phyloP scores from a whole-genome alignment of 345 rosid species.

The Salix koriyanagi region DNA sequence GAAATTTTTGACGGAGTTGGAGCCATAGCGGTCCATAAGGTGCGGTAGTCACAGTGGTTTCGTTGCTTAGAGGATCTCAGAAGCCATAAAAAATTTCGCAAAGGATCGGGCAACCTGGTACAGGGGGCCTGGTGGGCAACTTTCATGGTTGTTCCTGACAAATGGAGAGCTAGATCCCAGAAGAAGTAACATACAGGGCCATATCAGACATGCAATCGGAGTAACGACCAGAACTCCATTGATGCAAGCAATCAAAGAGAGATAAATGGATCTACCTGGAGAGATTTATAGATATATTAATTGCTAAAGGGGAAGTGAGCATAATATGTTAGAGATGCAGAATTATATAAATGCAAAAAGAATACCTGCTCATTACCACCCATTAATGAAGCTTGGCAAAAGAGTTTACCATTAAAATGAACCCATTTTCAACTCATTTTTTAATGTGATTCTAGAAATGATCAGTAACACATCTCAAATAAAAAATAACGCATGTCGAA shows the following conservation, averaged over 20 bases:
- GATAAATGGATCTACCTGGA: neutral
- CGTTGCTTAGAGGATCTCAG: constrained; percentile 4
- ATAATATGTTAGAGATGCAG: neutral
- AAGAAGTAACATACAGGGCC: neutral
- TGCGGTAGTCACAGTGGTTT: neutral
- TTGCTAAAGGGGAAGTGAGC: neutral
- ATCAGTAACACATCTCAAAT: too few species aligned
- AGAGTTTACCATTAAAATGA: too few species aligned
- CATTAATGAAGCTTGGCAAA: too few species aligned
- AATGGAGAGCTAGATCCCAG: too few species aligned
- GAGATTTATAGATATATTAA: neutral
- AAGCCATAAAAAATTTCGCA: constrained; percentile 6
- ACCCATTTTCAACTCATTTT: too few species aligned
- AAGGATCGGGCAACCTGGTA: neutral
- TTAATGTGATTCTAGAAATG: too few species aligned
- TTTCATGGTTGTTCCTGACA: too few species aligned
- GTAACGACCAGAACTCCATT: constrained; percentile 6
- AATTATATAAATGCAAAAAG: neutral
- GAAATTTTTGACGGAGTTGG: constrained; percentile 2
- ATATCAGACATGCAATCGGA: too few species aligned
- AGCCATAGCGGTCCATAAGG: constrained; percentile 7
- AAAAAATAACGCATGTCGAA: too few species aligned
- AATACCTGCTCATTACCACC: too few species aligned
- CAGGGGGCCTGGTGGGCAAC: constrained; percentile 9
- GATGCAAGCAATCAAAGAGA: neutral